Evolutionary conservation across 495 filamentous ascomycete species (phyloP), one percentile per base, ranked within the genome.

Genomic region (Darksidea phi): DNA sequence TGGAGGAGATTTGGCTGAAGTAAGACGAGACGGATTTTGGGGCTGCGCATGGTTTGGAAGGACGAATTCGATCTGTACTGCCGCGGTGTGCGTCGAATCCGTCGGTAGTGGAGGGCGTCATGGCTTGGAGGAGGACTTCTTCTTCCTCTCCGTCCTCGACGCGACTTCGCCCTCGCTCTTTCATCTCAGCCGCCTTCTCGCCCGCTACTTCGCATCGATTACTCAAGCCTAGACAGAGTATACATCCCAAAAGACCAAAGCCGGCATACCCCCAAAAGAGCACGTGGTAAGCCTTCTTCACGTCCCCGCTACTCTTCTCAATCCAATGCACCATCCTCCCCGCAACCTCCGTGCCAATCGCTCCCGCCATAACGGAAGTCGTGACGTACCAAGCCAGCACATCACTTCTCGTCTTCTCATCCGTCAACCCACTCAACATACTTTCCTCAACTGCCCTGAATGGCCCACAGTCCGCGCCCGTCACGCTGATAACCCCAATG

Each of bases 391-490:
- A 67, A 13, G 59, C 41, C 45, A 67, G 24, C 0, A 67, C 59
- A 58, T 67, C 64, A 34, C 58, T 79, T 7, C 75, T 72, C 20
- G 80, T 80, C 17, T 83, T 72, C 0, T 78, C 76, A 17, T 63
- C 86, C 0, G 86, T 89, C 17, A 95, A 77, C 55, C 92, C 88
- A 15, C 88, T 85, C 10, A 93, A 70, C 8, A 86, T 85, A n/a
- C 85, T 88, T 74, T 94, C 90, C 68, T 95, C 90, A n/a, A 93
- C 83, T n/a, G 89, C 89, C 38, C 87, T 82, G 72, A 94, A 94
- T 1, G 89, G 89, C 50, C 63, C 60, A 54, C 71, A 64, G 34
- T 66, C 68, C 12, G 68, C 68, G 37, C 74, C 84, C 75, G 80
- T 83, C 2, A 89, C 86, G 75, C 86, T 91, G 48, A 94, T 90